phyloP scores from a whole-genome alignment of 768 basidiomycete species.

The Lenzites betulinus region DNA sequence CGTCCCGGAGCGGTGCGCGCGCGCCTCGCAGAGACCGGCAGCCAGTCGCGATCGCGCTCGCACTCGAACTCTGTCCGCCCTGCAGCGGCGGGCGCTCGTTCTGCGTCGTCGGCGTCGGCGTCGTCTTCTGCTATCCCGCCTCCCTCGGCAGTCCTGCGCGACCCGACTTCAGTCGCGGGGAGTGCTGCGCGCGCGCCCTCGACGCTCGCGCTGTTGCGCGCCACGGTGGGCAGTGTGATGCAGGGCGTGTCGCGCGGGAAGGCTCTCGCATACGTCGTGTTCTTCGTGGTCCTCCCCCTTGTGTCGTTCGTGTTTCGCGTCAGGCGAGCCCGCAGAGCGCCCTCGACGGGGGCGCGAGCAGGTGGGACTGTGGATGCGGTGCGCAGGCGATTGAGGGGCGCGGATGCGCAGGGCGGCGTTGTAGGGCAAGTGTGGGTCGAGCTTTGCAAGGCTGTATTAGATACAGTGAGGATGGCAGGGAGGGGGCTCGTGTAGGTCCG shows the following conservation, averaged over 20 bases:
- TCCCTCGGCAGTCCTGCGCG: constrained; percentile 16
- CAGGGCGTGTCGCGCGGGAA: constrained; percentile 52
- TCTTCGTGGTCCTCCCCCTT: constrained; percentile 45
- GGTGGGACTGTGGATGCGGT: constrained; percentile 56
- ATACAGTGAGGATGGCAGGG: constrained; percentile 77
- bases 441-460: constrained; percentile 52
- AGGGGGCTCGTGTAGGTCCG: constrained; percentile 67
- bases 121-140: constrained; percentile 15
- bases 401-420: constrained; percentile 39
- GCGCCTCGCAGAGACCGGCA: neutral
- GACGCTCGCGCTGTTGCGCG: constrained; percentile 26
- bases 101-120: constrained; percentile 1
- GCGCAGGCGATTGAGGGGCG: constrained; percentile 51
- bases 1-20: constrained; percentile 12
- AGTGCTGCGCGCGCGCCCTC: constrained; percentile 23
- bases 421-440: constrained; percentile 51
- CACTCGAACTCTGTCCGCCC: constrained; percentile 6
- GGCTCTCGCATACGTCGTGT: constrained; percentile 45
- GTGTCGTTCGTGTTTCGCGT: constrained; percentile 54
- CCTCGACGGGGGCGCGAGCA: constrained; percentile 13
- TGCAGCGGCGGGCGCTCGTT: neutral
- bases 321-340: constrained; percentile 41
- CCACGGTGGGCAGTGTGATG: constrained; percentile 34
- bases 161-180: constrained; percentile 1
- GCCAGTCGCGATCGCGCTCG: neutral